Conservation (phyloP, 495 filamentous ascomycete species). For the Penicillium subrubescens region DNA sequence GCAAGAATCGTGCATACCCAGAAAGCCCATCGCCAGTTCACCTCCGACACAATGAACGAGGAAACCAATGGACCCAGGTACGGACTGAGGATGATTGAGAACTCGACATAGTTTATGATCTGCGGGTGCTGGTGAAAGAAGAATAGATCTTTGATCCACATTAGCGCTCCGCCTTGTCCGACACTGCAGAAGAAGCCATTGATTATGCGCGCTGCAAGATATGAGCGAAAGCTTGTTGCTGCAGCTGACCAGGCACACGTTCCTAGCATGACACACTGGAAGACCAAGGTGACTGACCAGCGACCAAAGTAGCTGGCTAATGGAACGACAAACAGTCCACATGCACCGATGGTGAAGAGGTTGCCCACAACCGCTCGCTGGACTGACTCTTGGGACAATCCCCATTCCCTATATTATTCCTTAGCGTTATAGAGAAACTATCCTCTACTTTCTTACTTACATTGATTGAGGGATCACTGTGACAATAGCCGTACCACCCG, state of each 20-base stretch:
- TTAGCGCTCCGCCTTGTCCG: conserved; percentile 55
- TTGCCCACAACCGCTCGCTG: conserved; percentile 20
- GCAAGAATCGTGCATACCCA: conserved; percentile 55
- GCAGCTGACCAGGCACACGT: conserved; percentile 19
- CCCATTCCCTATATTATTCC: conserved; percentile 9
- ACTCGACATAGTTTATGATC: conserved; percentile 66
- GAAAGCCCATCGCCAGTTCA: conserved; percentile 56
- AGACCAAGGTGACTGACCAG: conserved; percentile 15
- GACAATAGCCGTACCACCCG: conserved; percentile 15
- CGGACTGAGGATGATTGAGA: conserved; percentile 54
- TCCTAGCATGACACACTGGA: conserved; percentile 13
- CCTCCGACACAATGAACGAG: conserved; percentile 55
- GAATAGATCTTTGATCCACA: conserved; percentile 68
- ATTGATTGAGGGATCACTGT: conserved; percentile 16
- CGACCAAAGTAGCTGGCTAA: conserved; percentile 22
- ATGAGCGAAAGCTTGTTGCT: conserved; percentile 19
- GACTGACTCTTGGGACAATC: conserved; percentile 12
- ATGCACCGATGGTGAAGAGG: conserved; percentile 19
- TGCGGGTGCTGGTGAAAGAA: conserved; percentile 64
- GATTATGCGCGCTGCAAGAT: conserved; percentile 55
- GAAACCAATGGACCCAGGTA: conserved; percentile 63
- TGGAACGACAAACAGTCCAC: conserved; percentile 18
- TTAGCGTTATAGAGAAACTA: neutral
- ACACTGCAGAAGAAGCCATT: conserved; percentile 67
- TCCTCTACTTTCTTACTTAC: conserved; percentile 2